Conservation (phyloP, 2,329 filamentous ascomycete species). For the Colletotrichum sp. region DNA sequence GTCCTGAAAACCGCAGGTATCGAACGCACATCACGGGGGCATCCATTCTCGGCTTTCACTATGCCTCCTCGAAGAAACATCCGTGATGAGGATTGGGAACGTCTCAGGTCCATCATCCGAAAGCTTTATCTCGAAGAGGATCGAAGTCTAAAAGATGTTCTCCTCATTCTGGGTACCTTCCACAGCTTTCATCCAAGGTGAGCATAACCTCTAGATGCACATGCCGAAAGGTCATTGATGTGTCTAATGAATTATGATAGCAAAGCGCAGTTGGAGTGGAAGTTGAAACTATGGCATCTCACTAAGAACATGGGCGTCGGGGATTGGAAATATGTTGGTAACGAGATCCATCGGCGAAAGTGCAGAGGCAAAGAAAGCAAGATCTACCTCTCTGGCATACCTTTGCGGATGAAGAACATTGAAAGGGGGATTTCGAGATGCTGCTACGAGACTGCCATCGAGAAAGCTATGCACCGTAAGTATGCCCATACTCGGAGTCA, state of each 20-base stretch:
- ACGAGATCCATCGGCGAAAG: not conserved
- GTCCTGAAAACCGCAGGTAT: accelerated
- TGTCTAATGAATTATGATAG: not conserved
- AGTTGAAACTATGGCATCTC: not conserved
- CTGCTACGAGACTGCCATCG: not conserved
- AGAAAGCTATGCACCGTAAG: not conserved
- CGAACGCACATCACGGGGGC: not conserved
- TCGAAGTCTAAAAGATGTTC: not conserved
- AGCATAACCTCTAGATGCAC: accelerated
- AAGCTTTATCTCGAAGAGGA: not conserved
- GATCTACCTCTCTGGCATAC: not conserved
- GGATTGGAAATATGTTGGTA: not conserved
- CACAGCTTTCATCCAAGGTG: not conserved
- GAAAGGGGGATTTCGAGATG: not conserved
- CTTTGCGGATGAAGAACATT: accelerated
- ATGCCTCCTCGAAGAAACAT: not conserved
- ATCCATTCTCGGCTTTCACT: not conserved
- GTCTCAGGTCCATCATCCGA: not conserved
- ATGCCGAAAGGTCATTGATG: not conserved
- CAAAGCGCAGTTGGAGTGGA: not conserved
- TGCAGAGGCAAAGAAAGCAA: not conserved
- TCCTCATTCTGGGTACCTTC: not conserved
- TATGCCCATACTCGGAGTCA: accelerated
- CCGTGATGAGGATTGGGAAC: not conserved
- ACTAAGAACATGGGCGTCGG: not conserved